Conservation (phyloP, 2,329 filamentous ascomycete genomes). For the Xylariaceae sp. region DNA sequence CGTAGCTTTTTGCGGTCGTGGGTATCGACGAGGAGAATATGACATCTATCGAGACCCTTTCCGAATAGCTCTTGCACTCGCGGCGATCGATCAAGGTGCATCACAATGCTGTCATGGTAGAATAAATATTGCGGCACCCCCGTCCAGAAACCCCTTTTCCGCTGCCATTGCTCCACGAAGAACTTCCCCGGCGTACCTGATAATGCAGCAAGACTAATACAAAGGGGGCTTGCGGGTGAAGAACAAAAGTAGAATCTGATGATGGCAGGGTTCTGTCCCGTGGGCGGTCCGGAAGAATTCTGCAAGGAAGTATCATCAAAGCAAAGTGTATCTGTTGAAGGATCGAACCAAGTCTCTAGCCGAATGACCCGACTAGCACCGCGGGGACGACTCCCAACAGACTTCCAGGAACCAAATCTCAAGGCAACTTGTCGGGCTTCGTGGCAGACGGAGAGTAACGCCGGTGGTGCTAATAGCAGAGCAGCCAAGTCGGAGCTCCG, state of each 20-base stretch:
- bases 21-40: conserved; percentile 20
- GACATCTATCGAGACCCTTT: conserved; percentile 16
- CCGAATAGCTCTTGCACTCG: conserved; percentile 22
- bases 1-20: conserved; percentile 15
- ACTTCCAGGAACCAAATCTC: conserved; percentile 20
- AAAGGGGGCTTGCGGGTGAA: conserved; percentile 20
- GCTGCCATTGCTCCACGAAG: conserved; percentile 24
- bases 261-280: conserved; percentile 17
- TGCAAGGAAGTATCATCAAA: conserved; percentile 20
- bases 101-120: conserved; percentile 24
- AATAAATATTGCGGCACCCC: conserved; percentile 21
- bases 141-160: conserved; percentile 23
- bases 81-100: conserved; percentile 24
- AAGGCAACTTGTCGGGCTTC: conserved; percentile 16
- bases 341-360: conserved; percentile 21
- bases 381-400: conserved; percentile 19
- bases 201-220: conserved; percentile 17
- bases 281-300: background rate
- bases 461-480: conserved; percentile 18
- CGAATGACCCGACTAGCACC: conserved; percentile 7
- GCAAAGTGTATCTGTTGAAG: conserved; percentile 20
- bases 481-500: conserved; percentile 21
- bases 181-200: conserved; percentile 19
- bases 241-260: conserved; percentile 20
- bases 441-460: conserved; percentile 16